These are phyloP conservation scores for Psilocybe sp. DNA, from an alignment of 768 basidiomycete genomes.

Conservation along the genomic window DNA sequence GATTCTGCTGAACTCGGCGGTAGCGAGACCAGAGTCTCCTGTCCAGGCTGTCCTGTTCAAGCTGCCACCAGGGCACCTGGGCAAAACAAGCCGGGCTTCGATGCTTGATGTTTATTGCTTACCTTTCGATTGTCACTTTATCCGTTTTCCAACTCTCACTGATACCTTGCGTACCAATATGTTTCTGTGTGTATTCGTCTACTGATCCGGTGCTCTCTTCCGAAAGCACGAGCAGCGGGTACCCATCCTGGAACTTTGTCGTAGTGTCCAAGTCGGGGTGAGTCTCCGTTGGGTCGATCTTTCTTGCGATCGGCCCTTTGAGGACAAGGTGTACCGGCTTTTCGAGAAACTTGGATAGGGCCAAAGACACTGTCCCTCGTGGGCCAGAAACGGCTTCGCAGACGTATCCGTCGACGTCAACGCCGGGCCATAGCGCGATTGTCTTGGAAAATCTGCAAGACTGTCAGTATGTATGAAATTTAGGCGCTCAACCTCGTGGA, in stretches of 20 bases:
- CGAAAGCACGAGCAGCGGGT: slow-evolving; percentile 64
- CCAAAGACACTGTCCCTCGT: slow-evolving; percentile 44
- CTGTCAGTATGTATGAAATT: background rate
- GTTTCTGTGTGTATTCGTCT: slow-evolving; percentile 41
- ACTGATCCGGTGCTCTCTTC: slow-evolving; percentile 61
- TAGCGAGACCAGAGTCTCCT: background rate
- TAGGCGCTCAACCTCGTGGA: slow-evolving; percentile 18
- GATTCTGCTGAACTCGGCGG: background rate
- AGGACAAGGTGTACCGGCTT: slow-evolving; percentile 59
- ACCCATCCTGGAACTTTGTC: slow-evolving; percentile 67
- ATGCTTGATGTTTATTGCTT: background rate
- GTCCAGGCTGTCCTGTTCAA: no score
- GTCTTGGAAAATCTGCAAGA: slow-evolving; percentile 45
- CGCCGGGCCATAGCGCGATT: slow-evolving; percentile 45
- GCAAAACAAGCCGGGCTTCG: no score
- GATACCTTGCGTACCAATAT: slow-evolving; percentile 47
- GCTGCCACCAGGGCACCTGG: no score
- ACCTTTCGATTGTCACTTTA: slow-evolving; percentile 59
- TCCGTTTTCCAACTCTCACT: slow-evolving; percentile 51
- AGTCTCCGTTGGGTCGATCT: slow-evolving; percentile 43
- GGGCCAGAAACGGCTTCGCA: slow-evolving; percentile 39
- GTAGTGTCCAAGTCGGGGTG: slow-evolving; percentile 60
- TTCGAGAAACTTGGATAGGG: slow-evolving; percentile 61
- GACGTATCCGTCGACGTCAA: slow-evolving; percentile 64
- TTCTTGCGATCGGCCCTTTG: slow-evolving; percentile 61